These are phyloP conservation scores for Rubroshorea leprosula DNA, from an alignment of 345 rosid genomes.

Conservation along the genomic window DNA sequence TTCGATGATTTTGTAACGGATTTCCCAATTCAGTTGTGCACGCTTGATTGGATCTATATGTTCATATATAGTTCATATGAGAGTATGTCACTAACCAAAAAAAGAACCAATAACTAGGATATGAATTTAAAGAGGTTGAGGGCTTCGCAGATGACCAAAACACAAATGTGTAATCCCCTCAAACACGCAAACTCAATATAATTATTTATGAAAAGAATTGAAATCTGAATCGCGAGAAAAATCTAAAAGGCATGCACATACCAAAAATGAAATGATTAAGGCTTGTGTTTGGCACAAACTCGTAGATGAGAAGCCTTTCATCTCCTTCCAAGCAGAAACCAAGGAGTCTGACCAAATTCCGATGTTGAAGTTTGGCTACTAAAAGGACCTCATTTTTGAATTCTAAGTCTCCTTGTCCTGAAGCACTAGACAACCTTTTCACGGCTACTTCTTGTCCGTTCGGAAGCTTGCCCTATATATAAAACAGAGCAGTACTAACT, in stretches of 20 bases:
- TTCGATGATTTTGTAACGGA: not conserved
- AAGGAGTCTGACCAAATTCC: not conserved
- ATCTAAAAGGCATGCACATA: too few relatives aligned
- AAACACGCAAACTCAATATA: too few relatives aligned
- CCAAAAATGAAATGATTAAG: not conserved
- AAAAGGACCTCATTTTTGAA: not conserved
- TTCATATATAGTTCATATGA: too few relatives aligned
- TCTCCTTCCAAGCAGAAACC: not conserved
- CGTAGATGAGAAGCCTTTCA: not conserved
- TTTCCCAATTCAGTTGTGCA: conserved; percentile 7
- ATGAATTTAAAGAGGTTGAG: too few relatives aligned
- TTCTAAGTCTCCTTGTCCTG: not conserved
- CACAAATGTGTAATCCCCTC: too few relatives aligned
- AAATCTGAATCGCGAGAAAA: too few relatives aligned
- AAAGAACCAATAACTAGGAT: too few relatives aligned
- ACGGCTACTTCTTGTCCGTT: not conserved
- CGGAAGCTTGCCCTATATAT: not conserved
- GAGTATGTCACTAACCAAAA: too few relatives aligned
- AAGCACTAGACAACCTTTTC: not conserved
- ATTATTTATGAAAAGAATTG: too few relatives aligned
- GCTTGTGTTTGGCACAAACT: not conserved
- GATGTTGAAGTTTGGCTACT: not conserved
- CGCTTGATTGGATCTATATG: not conserved
- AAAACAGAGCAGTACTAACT: too few relatives aligned
- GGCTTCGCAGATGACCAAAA: too few relatives aligned